A percentile compares a stretch with the other conserved stretches of the same genome.
These are phyloP conservation scores for Catunica adiposa DNA, from an alignment of 2,329 filamentous ascomycete species.

Conservation along the genomic window DNA sequence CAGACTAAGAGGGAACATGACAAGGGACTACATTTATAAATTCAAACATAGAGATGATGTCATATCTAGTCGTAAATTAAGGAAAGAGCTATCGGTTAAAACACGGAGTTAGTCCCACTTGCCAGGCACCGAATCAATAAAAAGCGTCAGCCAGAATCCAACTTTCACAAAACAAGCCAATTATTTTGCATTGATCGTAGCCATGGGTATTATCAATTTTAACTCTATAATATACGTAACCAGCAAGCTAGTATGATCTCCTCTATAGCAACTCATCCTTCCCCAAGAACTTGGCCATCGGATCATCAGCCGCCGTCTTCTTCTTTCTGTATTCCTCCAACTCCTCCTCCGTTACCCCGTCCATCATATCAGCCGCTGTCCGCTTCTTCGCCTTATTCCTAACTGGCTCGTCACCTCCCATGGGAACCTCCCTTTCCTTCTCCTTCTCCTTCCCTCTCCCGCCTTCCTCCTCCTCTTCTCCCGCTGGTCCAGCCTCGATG, in stretches of 20 bases:
- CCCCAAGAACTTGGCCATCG: constrained; percentile 69
- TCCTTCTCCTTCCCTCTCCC: constrained; percentile 16
- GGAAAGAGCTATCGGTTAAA: no score
- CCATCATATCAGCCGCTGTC: constrained; percentile 62
- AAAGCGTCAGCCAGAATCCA: no score
- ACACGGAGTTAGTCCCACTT: no score
- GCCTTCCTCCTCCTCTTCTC: constrained; percentile 20
- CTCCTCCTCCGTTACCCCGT: constrained; percentile 64
- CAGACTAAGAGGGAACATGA: no score
- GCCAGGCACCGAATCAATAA: no score
- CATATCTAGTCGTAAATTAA: no score
- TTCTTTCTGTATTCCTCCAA: constrained; percentile 74
- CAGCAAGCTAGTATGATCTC: background rate
- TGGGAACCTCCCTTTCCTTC: constrained; percentile 16
- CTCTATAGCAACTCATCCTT: constrained; percentile 45
- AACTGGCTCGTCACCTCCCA: constrained; percentile 19
- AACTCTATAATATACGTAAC: background rate
- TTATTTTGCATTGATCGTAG: no score
- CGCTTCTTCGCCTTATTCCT: constrained; percentile 37
- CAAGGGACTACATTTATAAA: no score
- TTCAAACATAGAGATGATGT: no score
- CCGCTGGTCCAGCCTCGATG: constrained; percentile 18
- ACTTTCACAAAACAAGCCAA: no score
- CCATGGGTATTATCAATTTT: background rate
- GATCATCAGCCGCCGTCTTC: constrained; percentile 57